Evolutionary conservation across 2,329 filamentous ascomycete genomes (phyloP).

Genomic region (Epichloe scottii): DNA sequence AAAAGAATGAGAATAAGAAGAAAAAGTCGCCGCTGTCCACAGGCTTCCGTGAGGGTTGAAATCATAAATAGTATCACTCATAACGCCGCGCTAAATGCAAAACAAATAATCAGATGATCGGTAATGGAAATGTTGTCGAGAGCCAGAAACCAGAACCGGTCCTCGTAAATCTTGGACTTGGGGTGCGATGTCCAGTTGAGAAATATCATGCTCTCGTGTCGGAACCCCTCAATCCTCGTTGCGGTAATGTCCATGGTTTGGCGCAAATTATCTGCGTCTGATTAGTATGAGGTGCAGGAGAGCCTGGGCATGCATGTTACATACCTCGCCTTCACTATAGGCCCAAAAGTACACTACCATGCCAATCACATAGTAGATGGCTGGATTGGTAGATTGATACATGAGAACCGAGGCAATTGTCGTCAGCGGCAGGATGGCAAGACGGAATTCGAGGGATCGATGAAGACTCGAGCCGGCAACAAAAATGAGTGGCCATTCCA

Average conservation of each 20-base stretch:
- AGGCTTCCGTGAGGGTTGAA: not conserved
- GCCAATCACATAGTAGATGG: slow-evolving; percentile 80
- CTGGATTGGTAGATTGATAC: slow-evolving; percentile 88
- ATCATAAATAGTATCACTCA: slow-evolving; percentile 1
- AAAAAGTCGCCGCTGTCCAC: too few relatives aligned
- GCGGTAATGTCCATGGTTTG: slow-evolving; percentile 58
- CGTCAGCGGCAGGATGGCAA: slow-evolving; percentile 70
- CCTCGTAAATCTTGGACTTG: not conserved
- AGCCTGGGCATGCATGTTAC: slow-evolving; percentile 19
- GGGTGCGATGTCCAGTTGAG: not conserved
- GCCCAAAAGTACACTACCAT: slow-evolving; percentile 91
- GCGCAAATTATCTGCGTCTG: slow-evolving; percentile 49
- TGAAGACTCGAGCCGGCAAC: slow-evolving; percentile 70
- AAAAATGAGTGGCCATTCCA: slow-evolving; percentile 79
- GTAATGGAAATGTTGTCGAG: not conserved
- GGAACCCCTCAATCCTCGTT: slow-evolving; percentile 28
- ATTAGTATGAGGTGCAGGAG: slow-evolving; percentile 7
- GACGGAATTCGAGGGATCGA: slow-evolving; percentile 73
- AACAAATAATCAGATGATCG: not conserved
- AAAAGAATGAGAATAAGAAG: not conserved
- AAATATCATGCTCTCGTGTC: slow-evolving; percentile 1
- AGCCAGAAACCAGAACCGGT: not conserved
- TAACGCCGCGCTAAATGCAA: slow-evolving; percentile 6
- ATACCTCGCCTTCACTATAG: slow-evolving; percentile 91
- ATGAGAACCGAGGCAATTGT: slow-evolving; percentile 63